These are phyloP conservation scores for Myxozyma udenii DNA, from an alignment of 805 yeast genomes.

Conservation along the genomic window DNA sequence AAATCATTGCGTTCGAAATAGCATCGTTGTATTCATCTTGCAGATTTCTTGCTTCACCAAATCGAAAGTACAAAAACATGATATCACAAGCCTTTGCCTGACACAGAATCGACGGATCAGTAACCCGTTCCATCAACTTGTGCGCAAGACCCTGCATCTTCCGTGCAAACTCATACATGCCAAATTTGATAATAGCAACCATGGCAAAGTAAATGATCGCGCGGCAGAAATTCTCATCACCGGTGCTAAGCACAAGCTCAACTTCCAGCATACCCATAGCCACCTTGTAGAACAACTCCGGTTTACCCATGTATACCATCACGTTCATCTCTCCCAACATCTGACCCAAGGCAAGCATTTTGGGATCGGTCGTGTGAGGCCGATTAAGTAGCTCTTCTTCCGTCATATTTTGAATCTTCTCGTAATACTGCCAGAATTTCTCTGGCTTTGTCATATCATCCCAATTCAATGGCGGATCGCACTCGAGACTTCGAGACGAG, in stretches of 20 bases:
- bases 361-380: neutral
- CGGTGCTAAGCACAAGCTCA: conserved; percentile 9
- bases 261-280: conserved; percentile 10
- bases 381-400: conserved; percentile 20
- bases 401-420: conserved; percentile 6
- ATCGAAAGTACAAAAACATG: conserved; percentile 13
- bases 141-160: conserved; percentile 4
- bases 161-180: conserved; percentile 15
- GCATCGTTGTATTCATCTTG: neutral
- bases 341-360: neutral
- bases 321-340: conserved; percentile 9
- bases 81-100: conserved; percentile 10
- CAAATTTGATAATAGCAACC: conserved; percentile 17
- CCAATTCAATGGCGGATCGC: neutral
- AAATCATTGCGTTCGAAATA: conserved; percentile 9
- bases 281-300: conserved; percentile 8
- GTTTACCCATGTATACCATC: conserved; percentile 14
- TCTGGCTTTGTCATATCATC: conserved; percentile 4
- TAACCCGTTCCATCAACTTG: conserved; percentile 1
- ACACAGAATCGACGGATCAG: conserved; percentile 9
- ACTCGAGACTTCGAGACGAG: conserved; percentile 6
- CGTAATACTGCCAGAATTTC: conserved; percentile 14
- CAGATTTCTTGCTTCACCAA: neutral
- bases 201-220: conserved; percentile 23
- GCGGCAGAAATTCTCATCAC: conserved; percentile 15